phyloP scores from a whole-genome alignment of 805 yeast species.

The Kazachstania bromeliacearum region DNA sequence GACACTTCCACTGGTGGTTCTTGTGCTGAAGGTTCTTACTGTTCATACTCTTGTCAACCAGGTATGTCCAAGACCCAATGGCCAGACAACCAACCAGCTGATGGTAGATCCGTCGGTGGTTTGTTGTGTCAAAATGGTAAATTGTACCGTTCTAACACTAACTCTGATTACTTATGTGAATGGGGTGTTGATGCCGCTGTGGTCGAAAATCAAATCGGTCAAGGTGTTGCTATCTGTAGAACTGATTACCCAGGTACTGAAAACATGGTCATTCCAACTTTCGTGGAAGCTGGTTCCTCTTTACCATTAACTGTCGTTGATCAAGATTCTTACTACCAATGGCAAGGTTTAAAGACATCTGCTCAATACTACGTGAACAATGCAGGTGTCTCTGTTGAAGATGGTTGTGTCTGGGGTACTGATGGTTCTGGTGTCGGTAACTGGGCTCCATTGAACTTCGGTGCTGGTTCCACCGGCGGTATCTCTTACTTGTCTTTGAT shows the following conservation, averaged over 20 bases:
- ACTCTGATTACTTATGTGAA: constrained; percentile 67
- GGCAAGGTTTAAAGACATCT: constrained; percentile 78
- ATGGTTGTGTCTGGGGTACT: constrained; percentile 93
- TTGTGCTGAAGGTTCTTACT: constrained; percentile 86
- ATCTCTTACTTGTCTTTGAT: constrained; percentile 79
- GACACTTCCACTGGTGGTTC: constrained; percentile 52
- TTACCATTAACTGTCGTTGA: constrained; percentile 74
- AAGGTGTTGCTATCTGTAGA: constrained; percentile 86
- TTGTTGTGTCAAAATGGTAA: constrained; percentile 75
- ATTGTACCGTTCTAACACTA: constrained; percentile 72
- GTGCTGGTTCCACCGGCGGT: constrained; percentile 75
- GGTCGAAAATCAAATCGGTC: constrained; percentile 54
- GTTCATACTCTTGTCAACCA: constrained; percentile 96
- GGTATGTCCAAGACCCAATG: constrained; percentile 99
- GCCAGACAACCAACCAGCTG: constrained; percentile 82
- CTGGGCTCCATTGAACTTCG: constrained; percentile 96
- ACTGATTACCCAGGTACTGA: constrained; percentile 99
- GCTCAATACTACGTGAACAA: constrained; percentile 97
- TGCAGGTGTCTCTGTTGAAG: constrained; percentile 85
- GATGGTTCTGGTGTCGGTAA: constrained; percentile 78
- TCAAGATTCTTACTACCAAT: constrained; percentile 65
- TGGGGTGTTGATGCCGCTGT: constrained; percentile 74
- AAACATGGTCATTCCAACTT: constrained; percentile 94
- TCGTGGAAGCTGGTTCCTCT: constrained; percentile 58
- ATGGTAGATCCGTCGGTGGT: constrained; percentile 94